These are phyloP conservation scores for Plantago elongata DNA, from an alignment of 257 asterid genomes.

Conservation along the genomic window DNA sequence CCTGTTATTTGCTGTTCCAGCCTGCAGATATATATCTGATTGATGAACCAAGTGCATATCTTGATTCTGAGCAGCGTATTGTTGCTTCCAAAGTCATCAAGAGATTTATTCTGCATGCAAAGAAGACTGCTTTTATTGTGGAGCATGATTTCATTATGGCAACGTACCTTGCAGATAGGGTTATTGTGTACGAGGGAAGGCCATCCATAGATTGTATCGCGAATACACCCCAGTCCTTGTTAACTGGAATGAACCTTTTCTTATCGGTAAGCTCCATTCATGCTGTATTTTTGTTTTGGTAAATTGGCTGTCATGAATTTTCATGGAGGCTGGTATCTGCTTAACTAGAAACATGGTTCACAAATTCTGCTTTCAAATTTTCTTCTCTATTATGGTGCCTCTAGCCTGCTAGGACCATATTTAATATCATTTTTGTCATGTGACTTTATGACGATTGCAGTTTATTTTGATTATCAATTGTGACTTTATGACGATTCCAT, in stretches of 20 bases:
- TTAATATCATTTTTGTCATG: no score
- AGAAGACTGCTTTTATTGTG: constrained; percentile 59
- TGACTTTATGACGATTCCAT: no score
- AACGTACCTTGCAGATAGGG: constrained; percentile 62
- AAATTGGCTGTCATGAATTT: not conserved
- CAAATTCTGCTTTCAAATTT: no score
- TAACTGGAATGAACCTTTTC: constrained; percentile 53
- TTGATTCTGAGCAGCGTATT: constrained; percentile 68
- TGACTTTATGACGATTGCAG: no score
- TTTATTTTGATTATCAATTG: no score
- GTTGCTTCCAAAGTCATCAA: constrained; percentile 63
- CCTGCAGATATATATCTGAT: constrained; percentile 62
- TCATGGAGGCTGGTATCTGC: not conserved
- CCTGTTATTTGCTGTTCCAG: constrained; percentile 28
- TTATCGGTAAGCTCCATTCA: constrained; percentile 37
- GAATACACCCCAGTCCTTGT: constrained; percentile 46
- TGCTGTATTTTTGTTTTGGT: not conserved
- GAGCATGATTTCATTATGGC: constrained; percentile 77
- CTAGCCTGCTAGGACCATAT: no score
- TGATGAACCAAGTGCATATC: constrained; percentile 65
- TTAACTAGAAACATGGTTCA: no score
- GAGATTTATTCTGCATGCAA: constrained; percentile 56
- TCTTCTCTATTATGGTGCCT: no score
- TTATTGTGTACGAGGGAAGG: constrained; percentile 49
- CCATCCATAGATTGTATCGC: constrained; percentile 51